Conservation (phyloP, 495 filamentous ascomycete genomes). For the Penicillium turbatum region DNA sequence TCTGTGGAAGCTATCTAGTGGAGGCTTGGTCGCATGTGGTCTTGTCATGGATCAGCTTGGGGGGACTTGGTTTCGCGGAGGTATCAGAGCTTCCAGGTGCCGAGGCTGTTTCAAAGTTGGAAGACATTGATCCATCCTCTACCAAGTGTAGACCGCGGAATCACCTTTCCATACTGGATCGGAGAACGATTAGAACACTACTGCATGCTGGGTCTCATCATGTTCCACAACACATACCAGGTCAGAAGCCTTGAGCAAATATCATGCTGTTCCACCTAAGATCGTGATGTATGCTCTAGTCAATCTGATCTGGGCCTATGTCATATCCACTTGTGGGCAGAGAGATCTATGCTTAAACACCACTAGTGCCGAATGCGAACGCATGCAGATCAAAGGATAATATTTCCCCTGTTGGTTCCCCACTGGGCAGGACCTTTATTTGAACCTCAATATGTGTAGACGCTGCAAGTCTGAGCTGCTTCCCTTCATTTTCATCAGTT, state of each 20-base stretch:
- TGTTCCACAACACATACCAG: neutral
- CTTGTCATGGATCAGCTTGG: too few relatives aligned
- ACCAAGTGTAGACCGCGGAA: neutral
- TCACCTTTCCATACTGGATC: neutral
- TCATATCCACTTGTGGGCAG: neutral
- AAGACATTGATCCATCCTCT: neutral
- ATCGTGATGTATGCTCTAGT: neutral
- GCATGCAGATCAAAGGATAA: constrained; percentile 17
- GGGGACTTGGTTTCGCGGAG: too few relatives aligned
- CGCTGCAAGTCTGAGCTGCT: neutral
- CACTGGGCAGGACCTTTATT: neutral
- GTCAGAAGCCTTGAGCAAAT: neutral
- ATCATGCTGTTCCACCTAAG: neutral
- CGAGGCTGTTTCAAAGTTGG: too few relatives aligned
- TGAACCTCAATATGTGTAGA: neutral
- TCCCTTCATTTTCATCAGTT: constrained; percentile 15
- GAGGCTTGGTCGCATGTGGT: too few relatives aligned
- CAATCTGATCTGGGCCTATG: neutral
- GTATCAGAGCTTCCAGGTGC: too few relatives aligned
- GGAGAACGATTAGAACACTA: neutral
- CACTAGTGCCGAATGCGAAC: constrained; percentile 5
- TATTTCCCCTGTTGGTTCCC: constrained; percentile 4
- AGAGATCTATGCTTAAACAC: neutral
- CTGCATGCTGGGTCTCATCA: neutral
- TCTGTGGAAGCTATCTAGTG: neutral